Evolutionary conservation across 176 grass and related monocot genomes (phyloP).

Genomic region (Bothriochloa decipiens): DNA sequence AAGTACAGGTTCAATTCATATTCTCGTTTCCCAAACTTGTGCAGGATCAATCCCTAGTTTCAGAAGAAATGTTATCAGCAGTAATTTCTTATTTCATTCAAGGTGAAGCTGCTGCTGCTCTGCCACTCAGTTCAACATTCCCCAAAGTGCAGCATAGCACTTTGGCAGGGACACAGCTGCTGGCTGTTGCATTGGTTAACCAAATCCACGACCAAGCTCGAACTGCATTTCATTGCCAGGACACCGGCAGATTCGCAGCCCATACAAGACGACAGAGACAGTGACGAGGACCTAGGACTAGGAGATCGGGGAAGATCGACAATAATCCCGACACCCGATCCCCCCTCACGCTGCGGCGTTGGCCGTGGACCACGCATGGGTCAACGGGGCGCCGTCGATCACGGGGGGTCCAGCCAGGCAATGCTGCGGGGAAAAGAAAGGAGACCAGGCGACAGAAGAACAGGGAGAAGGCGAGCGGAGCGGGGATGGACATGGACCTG

Average conservation of each 20-base stretch:
- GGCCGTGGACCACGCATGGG: background rate
- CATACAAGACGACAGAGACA: background rate
- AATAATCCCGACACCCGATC: background rate
- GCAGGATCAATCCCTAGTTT: background rate
- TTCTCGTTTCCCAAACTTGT: background rate
- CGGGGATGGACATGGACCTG: conserved; percentile 39
- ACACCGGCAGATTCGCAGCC: background rate
- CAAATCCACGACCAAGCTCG: background rate
- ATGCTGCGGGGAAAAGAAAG: background rate
- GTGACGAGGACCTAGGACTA: background rate
- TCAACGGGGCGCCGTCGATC: background rate
- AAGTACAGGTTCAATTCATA: background rate
- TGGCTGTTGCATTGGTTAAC: background rate
- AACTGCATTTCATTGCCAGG: background rate
- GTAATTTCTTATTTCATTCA: background rate
- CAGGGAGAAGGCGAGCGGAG: background rate
- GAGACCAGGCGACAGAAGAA: background rate
- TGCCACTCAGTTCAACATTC: background rate
- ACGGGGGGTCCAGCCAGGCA: background rate
- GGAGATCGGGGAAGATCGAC: background rate
- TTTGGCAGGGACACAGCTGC: background rate
- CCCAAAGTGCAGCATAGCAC: background rate
- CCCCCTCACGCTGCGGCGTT: background rate
- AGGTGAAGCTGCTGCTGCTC: background rate
- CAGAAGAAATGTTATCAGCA: background rate